Evolutionary conservation across 1,284 basidiomycete species (phyloP).

Genomic region (Sporisorium scitamineum): DNA sequence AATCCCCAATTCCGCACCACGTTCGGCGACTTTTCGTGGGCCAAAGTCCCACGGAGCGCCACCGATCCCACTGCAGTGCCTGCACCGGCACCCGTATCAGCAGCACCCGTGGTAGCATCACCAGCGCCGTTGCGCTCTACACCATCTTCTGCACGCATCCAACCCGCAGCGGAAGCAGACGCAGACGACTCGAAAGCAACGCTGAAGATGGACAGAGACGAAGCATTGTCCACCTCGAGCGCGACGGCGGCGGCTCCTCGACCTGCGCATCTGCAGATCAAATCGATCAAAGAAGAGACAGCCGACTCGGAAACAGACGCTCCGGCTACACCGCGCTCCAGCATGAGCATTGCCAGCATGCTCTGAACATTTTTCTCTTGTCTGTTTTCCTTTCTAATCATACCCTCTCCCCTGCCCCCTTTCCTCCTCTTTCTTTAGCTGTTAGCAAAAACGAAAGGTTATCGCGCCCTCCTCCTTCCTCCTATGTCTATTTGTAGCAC

Average conservation of each 20-base stretch:
- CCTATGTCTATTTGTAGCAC: not conserved
- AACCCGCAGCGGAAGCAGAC: conserved; percentile 12
- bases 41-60: conserved; percentile 5
- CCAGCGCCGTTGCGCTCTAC: conserved; percentile 2
- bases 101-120: not conserved
- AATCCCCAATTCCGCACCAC: conserved; percentile 46
- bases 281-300: conserved; percentile 22
- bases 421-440: not conserved
- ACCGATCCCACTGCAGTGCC: conserved; percentile 1
- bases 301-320: conserved; percentile 18
- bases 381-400: not conserved
- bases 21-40: conserved; percentile 43
- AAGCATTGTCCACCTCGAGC: not conserved
- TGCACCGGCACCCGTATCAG: not conserved
- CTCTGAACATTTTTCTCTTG: conserved; percentile 11
- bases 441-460: not conserved
- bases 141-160: not conserved
- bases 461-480: not conserved
- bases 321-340: conserved; percentile 28
- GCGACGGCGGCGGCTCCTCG: not conserved
- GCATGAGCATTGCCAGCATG: conserved; percentile 50
- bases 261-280: conserved; percentile 20
- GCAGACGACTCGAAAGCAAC: conserved; percentile 6
- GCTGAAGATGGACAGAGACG: not conserved
- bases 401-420: not conserved